Percentiles rank a stretch among this genome's conserved stretches.
Evolutionary conservation across 2,329 filamentous ascomycete genomes (phyloP).

Genomic region (Neofusicoccum cordaticola): DNA sequence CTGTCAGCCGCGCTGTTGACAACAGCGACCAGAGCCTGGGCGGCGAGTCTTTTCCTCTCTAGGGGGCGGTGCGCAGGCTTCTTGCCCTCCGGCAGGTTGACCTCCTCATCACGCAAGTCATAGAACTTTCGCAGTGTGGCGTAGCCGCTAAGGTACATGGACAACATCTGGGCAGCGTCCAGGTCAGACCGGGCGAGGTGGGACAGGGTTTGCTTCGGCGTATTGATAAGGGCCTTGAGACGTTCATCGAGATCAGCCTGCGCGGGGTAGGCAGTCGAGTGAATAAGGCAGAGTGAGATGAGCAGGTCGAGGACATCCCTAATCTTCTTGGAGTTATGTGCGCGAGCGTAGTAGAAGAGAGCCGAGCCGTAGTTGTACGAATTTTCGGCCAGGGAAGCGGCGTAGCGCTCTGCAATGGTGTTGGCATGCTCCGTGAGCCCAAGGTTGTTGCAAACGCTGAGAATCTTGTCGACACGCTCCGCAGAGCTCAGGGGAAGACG

Average conservation of each 20-base stretch:
- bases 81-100: conserved; percentile 38
- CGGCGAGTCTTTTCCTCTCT: conserved; percentile 66
- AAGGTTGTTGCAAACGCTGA: conserved; percentile 72
- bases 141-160: conserved; percentile 85
- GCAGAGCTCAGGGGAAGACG: conserved; percentile 70
- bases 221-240: conserved; percentile 66
- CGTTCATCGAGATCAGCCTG: conserved; percentile 69
- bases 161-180: conserved; percentile 78
- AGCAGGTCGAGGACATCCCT: conserved; percentile 83
- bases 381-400: conserved; percentile 69
- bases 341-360: conserved; percentile 85
- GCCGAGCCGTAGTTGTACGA: conserved; percentile 81
- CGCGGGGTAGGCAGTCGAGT: conserved; percentile 77
- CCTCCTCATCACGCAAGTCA: conserved; percentile 73
- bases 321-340: conserved; percentile 74
- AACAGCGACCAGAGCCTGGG: conserved; percentile 73
- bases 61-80: conserved; percentile 50
- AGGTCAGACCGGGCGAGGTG: conserved; percentile 71
- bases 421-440: conserved; percentile 77
- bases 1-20: conserved; percentile 84
- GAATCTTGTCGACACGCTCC: conserved; percentile 75
- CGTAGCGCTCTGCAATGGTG: conserved; percentile 82
- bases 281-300: conserved; percentile 80
- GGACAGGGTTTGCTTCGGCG: conserved; percentile 69
- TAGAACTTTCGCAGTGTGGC: conserved; percentile 89